Evolutionary conservation across 179 eudicot species (phyloP).

Genomic region (Silene coronaria): DNA sequence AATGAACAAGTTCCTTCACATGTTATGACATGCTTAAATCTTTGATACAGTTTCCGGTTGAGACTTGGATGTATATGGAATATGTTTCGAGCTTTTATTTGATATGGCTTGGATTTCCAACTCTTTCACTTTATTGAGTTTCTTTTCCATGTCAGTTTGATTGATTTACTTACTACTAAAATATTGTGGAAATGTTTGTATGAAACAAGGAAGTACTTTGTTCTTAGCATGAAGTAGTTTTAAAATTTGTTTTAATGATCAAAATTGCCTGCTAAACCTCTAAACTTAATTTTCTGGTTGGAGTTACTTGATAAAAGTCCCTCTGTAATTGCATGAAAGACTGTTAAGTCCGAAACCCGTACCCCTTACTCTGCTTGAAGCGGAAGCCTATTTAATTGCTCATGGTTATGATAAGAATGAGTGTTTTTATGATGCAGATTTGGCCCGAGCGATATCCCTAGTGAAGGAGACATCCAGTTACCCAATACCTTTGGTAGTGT

Average conservation of each 20-base stretch:
- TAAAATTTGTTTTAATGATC: background rate
- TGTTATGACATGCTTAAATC: background rate
- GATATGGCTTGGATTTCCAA: background rate
- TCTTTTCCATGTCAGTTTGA: background rate
- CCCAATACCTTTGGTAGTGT: constrained; percentile 67
- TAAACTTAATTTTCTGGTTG: background rate
- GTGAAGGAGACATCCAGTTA: constrained; percentile 50
- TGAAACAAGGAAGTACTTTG: background rate
- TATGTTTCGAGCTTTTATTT: background rate
- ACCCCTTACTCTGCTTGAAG: background rate
- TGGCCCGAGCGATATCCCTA: constrained; percentile 55
- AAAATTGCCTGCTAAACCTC: background rate
- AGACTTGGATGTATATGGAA: background rate
- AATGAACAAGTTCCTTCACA: background rate
- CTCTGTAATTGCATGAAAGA: background rate
- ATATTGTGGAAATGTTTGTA: background rate
- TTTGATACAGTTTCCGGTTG: background rate
- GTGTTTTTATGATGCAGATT: constrained; percentile 44
- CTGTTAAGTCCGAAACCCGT: background rate
- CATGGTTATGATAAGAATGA: background rate
- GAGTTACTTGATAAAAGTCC: background rate
- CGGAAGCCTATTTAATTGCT: background rate
- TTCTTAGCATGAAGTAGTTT: background rate
- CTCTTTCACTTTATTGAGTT: background rate
- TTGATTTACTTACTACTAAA: background rate